phyloP scores from a whole-genome alignment of 805 yeast genomes.

The Saccharomycopsis capsularis region DNA sequence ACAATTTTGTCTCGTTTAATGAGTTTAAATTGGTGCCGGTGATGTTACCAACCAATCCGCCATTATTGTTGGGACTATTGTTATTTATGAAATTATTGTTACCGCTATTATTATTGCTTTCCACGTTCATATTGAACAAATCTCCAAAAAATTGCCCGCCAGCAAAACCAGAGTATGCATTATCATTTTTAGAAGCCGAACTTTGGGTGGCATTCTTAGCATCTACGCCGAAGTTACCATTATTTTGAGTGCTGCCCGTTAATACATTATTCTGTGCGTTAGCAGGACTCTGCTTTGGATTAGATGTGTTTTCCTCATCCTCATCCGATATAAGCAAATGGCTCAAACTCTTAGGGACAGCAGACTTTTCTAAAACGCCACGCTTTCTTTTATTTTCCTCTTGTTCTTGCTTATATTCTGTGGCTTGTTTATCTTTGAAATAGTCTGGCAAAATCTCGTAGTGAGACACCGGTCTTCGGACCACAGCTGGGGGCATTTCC shows the following conservation, averaged over 20 bases:
- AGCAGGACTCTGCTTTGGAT: not conserved
- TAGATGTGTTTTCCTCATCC: not conserved
- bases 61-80: conserved; percentile 13
- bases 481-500: conserved; percentile 51
- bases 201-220: not conserved
- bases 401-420: conserved; percentile 30
- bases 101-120: not conserved
- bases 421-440: conserved; percentile 15
- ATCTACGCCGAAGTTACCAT: not conserved
- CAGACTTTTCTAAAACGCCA: conserved; percentile 43
- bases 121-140: conserved; percentile 4
- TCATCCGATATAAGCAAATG: conserved; percentile 32
- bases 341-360: conserved; percentile 48
- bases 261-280: not conserved
- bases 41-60: not conserved
- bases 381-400: conserved; percentile 44
- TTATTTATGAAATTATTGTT: conserved; percentile 7
- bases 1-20: not conserved
- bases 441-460: conserved; percentile 28
- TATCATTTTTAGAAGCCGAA: conserved; percentile 1
- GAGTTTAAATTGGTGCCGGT: conserved; percentile 2
- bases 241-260: not conserved
- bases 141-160: conserved; percentile 13
- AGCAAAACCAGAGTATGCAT: not conserved
- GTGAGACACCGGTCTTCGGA: conserved; percentile 37